These are phyloP conservation scores for Singerocomus inundabilis DNA, from an alignment of 1,284 basidiomycete species.

Conservation along the genomic window DNA sequence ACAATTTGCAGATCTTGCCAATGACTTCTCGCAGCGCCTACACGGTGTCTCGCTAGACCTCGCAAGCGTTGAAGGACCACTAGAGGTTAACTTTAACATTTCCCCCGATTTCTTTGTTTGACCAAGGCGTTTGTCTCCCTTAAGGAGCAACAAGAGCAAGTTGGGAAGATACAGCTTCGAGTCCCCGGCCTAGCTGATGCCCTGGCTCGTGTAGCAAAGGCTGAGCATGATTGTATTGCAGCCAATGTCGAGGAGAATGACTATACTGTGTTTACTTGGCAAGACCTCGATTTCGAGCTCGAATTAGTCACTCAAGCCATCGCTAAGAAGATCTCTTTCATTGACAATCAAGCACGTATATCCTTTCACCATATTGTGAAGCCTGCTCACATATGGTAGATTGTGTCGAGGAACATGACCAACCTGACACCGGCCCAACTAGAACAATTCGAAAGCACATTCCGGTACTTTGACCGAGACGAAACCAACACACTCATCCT, in stretches of 20 bases:
- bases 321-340: constrained; percentile 89
- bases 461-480: constrained; percentile 96
- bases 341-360: constrained; percentile 84
- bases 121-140: constrained; percentile 1
- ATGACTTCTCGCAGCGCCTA: constrained; percentile 77
- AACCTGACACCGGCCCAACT: constrained; percentile 94
- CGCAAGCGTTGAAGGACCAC: constrained; percentile 72
- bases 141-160: constrained; percentile 55
- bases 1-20: constrained; percentile 82
- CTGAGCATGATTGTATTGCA: constrained; percentile 77
- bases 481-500: constrained; percentile 84
- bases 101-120: constrained; percentile 20
- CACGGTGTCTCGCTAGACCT: constrained; percentile 75
- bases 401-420: constrained; percentile 88
- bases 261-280: constrained; percentile 88
- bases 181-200: constrained; percentile 61
- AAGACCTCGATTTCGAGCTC: constrained; percentile 90
- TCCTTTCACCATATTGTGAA: neutral
- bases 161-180: constrained; percentile 58
- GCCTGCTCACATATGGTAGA: constrained; percentile 45
- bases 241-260: constrained; percentile 98
- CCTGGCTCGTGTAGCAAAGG: constrained; percentile 53
- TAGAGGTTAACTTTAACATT: constrained; percentile 57
- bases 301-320: constrained; percentile 81
- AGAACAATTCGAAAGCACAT: constrained; percentile 96